Evolutionary conservation across 495 filamentous ascomycete genomes (phyloP).

Genomic region (Terfezia claveryi): DNA sequence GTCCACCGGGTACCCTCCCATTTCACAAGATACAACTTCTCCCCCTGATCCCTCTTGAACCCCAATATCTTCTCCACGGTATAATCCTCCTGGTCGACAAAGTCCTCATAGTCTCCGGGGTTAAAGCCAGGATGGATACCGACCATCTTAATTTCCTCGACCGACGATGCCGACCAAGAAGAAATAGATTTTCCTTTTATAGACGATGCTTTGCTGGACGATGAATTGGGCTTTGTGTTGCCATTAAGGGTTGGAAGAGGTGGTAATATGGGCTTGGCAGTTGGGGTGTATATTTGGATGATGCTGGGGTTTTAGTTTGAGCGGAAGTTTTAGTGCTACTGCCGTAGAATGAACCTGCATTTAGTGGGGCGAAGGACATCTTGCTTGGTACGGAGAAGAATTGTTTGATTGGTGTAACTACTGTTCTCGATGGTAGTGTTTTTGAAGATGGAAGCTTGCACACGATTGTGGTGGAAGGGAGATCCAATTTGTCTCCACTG

Average conservation of each 20-base stretch:
- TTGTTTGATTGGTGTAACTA: too few species aligned
- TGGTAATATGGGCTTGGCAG: not conserved
- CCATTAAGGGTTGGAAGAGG: too few species aligned
- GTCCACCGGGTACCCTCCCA: not conserved
- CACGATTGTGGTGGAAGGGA: too few species aligned
- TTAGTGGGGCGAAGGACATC: too few species aligned
- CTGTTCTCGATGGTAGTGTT: too few species aligned
- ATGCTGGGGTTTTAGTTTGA: not conserved
- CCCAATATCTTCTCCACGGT: not conserved
- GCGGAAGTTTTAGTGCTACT: not conserved
- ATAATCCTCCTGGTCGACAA: not conserved
- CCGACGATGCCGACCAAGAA: too few species aligned
- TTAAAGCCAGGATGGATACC: too few species aligned
- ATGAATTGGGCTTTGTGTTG: not conserved
- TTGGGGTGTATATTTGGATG: not conserved
- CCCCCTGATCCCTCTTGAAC: not conserved
- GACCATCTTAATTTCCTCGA: too few species aligned
- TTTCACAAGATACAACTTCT: slow-evolving; percentile 1
- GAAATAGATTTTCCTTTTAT: not conserved
- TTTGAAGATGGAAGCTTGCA: too few species aligned
- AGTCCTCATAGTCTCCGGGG: not conserved
- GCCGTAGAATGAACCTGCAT: too few species aligned
- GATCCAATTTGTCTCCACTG: too few species aligned
- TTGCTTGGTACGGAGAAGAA: too few species aligned
- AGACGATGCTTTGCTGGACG: not conserved